phyloP scores from a whole-genome alignment of 2,329 filamentous ascomycete genomes.

The Magnaporthiopsis rhizophila region DNA sequence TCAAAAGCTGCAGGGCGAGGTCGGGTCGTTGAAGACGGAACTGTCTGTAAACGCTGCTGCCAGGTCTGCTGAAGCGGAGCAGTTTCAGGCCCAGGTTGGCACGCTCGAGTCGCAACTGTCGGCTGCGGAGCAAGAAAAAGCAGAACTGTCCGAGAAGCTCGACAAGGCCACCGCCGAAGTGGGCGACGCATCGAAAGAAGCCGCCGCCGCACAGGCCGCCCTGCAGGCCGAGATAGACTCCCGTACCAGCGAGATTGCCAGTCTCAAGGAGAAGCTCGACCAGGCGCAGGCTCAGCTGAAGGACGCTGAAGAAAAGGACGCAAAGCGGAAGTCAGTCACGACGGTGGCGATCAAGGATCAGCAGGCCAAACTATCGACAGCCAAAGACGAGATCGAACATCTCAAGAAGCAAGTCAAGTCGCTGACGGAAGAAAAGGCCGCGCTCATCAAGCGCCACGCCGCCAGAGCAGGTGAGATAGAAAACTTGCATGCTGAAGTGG shows the following conservation, averaged over 20 bases:
- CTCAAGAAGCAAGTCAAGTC: constrained; percentile 28
- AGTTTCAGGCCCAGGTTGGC: not conserved
- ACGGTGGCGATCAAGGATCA: constrained; percentile 14
- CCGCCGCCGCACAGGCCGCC: constrained; percentile 30
- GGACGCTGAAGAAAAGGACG: constrained; percentile 30
- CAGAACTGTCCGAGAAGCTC: constrained; percentile 57
- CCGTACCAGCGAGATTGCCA: constrained; percentile 38
- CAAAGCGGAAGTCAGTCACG: constrained; percentile 19
- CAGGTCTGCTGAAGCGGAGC: not conserved
- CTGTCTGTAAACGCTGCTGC: constrained; percentile 38
- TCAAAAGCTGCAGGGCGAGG: constrained; percentile 59
- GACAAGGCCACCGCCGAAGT: constrained; percentile 61
- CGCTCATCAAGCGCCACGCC: constrained; percentile 4
- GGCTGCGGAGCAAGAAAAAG: constrained; percentile 57
- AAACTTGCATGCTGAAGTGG: not conserved
- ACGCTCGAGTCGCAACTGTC: constrained; percentile 35
- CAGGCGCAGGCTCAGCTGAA: constrained; percentile 35
- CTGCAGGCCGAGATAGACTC: constrained; percentile 43
- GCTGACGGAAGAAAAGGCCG: constrained; percentile 8
- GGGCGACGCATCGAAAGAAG: constrained; percentile 33
- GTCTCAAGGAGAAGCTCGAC: constrained; percentile 40
- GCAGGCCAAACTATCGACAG: constrained; percentile 19
- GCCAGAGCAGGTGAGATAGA: not conserved
- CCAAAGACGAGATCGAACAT: constrained; percentile 28
- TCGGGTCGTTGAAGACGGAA: constrained; percentile 61